Base-by-base conservation (phyloP, 345 rosid species). In the Murraya paniculata region DNA sequence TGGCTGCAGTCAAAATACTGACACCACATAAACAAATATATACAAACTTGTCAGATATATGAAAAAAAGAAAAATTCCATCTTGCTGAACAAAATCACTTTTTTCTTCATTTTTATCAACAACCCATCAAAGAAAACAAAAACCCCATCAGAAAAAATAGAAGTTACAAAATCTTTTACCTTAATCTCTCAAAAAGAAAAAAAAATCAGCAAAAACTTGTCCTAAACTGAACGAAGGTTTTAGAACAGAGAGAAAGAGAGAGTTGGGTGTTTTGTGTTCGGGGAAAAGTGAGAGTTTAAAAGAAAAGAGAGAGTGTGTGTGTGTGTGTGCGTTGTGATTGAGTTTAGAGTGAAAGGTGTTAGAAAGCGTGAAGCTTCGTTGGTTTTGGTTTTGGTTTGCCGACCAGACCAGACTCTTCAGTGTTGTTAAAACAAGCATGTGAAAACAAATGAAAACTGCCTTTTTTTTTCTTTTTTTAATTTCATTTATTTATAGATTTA, bases 1-100 rank as follows among this genome's bases (percentile, higher is more conserved):
- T 21, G 41, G 16, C 25, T 58, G 33, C 67, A 50, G 31, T 38
- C 45, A 66, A 69, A 31, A 71, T 22, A 61, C 80, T 76, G 78
- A 66, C 41, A 73, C 28, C 25, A 69, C 75, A 84, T 35, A 53
- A 73, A 73, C 39, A 21, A 78, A 72, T 4, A 64, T 41, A 61
- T 33, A 67, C 35, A 68, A 25, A 24, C 68, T 68, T 73, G 78
- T 77, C 78, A 64, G 31, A 39, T 6, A 27, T 65, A 50, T 16
- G 24, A 41, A 66, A 21, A 25, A 70, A 24, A 62, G 56, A 53
- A 36, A 30, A 68, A 55, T 27, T 50, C 57, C 68, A 73, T 25
- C 24, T 53, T 33, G 31, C 38, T 8, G 11, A 14, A 24, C 61
- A 71, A 71, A 71, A 71, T 31, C 4, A 53, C 1, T 30, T 50